phyloP scores from a whole-genome alignment of 2,329 filamentous ascomycete species.

The Fusarium praegraminearum region DNA sequence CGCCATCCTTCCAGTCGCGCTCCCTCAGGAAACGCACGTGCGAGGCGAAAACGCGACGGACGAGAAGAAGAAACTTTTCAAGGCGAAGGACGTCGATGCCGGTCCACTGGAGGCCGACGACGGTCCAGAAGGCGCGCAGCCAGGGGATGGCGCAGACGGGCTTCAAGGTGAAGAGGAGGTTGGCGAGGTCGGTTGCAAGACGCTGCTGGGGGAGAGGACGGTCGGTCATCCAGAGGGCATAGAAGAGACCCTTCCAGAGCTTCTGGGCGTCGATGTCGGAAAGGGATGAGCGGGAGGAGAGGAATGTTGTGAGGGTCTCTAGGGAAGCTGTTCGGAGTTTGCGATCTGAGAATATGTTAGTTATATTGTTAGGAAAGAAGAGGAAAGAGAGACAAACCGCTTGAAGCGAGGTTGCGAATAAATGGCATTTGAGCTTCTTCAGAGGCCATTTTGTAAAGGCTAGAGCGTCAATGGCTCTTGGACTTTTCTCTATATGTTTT shows the following conservation, averaged over 20 bases:
- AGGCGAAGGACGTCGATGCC: conserved; percentile 81
- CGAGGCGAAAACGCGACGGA: conserved; percentile 81
- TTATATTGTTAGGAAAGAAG: not conserved
- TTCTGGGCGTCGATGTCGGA: conserved; percentile 80
- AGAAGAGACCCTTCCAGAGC: conserved; percentile 96
- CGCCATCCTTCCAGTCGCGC: conserved; percentile 52
- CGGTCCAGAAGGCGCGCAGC: conserved; percentile 77
- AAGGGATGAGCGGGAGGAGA: conserved; percentile 72
- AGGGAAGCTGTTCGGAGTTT: conserved; percentile 82
- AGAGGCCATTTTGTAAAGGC: conserved; percentile 37
- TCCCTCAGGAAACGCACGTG: conserved; percentile 65
- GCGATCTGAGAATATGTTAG: conserved; percentile 68
- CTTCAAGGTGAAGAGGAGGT: conserved; percentile 70
- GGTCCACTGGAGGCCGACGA: conserved; percentile 77
- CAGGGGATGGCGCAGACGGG: conserved; percentile 58
- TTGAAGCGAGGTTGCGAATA: conserved; percentile 85
- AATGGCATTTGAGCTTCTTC: conserved; percentile 73
- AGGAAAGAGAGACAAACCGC: conserved; percentile 68
- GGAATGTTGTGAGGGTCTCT: conserved; percentile 80
- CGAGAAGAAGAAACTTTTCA: conserved; percentile 92
- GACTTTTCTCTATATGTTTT: rapidly evolving
- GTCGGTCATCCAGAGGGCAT: conserved; percentile 94
- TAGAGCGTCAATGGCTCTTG: conserved; percentile 34
- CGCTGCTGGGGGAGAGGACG: conserved; percentile 87
- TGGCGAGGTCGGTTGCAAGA: conserved; percentile 81